Evolutionary conservation across 2,329 filamentous ascomycete species (phyloP), one percentile per base, ranked within the genome.

Genomic region (Exophiala dermatitidis): DNA sequence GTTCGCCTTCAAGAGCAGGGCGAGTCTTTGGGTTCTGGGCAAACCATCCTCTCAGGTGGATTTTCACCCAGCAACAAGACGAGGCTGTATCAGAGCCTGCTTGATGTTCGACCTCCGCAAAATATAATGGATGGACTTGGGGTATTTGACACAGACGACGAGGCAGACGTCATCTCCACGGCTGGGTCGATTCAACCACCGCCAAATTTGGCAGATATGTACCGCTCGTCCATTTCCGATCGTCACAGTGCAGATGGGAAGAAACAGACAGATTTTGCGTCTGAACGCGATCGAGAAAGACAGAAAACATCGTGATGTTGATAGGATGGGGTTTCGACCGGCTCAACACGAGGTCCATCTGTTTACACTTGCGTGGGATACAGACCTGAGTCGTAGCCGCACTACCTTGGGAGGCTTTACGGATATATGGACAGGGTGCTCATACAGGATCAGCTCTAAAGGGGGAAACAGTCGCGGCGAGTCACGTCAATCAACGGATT

Each of bases 71-170:
- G 49, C 46, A 33, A 52, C 42, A 36, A 50, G 40, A 54, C 51
- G 29, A 54, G 51, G 38, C 44, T 59, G 26, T 51, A 57, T 33
- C 54, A 57, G 34, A 57, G 54, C 30, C 51, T 59, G 2, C 44
- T 48, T n/a, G 51, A 57, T 8, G 26, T 43, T 19, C 34, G 48
- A 5, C 40, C 57, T 34, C 57, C 54, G 4, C 32, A 38, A 2
- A 46, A 42, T 19, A 54, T 59, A 33, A 38, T 45, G 2, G 51
- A 53, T 9, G 57, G 48, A 3, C 31, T 59, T 5, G 54, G 54
- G 6, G 54, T 56, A 19, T 59, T 54, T 3, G 26, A 52, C 9
- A 43, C 48, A 26, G 51, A 52, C 42, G 51, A 52, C 42, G 32
- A 30, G 29, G 29, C 36, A 40, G 28, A 54, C 32, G n/a, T 57